Base-by-base conservation (phyloP, 2,329 filamentous ascomycete genomes). In the Trichoderma lentiforme region DNA sequence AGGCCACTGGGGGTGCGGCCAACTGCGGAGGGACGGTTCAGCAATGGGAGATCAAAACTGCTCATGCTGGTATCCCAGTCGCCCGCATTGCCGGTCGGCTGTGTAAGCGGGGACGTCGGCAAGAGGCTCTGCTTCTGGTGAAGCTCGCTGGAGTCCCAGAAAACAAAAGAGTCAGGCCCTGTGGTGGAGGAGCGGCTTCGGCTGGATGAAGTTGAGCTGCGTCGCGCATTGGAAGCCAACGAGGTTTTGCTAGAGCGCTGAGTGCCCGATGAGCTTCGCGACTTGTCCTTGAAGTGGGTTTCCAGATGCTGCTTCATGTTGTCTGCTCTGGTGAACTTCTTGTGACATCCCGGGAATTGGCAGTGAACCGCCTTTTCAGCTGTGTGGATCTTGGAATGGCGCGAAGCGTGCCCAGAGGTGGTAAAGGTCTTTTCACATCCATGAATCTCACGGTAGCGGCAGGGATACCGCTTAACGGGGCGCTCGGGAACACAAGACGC, bases 301-400 rank as follows among this genome's bases (percentile, higher is more conserved):
- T 93, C 89, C 34, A 93, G 86, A 77, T 95, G 92, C 82, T 94
- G 92, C 85, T 94, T 93, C 92, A 95, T 95, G 84, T 95, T 95
- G 85, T 95, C 92, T 76, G 91, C 90, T 74, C 92, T 91, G 12
- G 92, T 94, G 76, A 95, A 95, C 77, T 92, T 92, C 83, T 94
- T 94, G 80, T 89, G 88, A 84, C 92, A 95, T 73, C 91, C 91
- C 0, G 86, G 83, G 77, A 87, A 92, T 36, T 90, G 86, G 82
- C 89, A 91, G 47, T 86, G 88, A 26, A 93, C 91, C 15, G 90
- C 90, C 83, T 95, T 95, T 81, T 93, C 92, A 63, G 91, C 91
- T 1, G 91, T 93, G 83, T 95, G 93, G 78, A 94, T 94, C 81
- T 94, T 94, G 73, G 92, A 92, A 80, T 95, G 93, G 53, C 93